Conservation (phyloP, 768 basidiomycete genomes). For the Hirschioporus abietinus region DNA sequence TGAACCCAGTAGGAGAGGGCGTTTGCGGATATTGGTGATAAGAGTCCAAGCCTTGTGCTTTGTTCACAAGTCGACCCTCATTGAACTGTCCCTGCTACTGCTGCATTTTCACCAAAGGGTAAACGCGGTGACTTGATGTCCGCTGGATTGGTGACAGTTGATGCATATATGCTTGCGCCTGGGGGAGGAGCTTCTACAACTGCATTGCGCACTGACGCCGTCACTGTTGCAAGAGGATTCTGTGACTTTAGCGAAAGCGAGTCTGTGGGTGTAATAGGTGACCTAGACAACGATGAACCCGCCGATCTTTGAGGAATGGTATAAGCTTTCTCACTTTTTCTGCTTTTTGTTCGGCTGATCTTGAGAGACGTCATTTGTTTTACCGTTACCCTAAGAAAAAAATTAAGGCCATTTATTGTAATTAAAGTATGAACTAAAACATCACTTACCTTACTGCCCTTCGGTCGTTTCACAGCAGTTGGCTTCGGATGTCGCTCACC, state of each 20-base stretch:
- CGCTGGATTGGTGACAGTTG: conserved; percentile 33
- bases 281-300: conserved; percentile 29
- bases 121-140: conserved; percentile 56
- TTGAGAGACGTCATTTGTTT: conserved; percentile 55
- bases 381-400: conserved; percentile 49
- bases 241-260: conserved; percentile 25
- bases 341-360: conserved; percentile 75
- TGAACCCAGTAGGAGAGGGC: background rate
- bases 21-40: background rate
- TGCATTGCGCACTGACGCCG: conserved; percentile 13
- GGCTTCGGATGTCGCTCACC: conserved; percentile 70
- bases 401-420: conserved; percentile 10
- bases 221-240: conserved; percentile 22
- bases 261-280: conserved; percentile 36
- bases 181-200: conserved; percentile 25
- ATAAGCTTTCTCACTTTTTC: conserved; percentile 22
- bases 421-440: background rate
- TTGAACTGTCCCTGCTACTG: conserved; percentile 26
- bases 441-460: conserved; percentile 48
- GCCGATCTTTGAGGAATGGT: background rate
- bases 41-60: background rate
- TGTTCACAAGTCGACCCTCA: background rate
- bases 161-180: conserved; percentile 31
- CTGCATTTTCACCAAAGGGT: conserved; percentile 56
- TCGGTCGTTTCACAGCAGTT: conserved; percentile 66